Conservation (phyloP, 2,329 filamentous ascomycete genomes). For the Fusarium vanettenii region DNA sequence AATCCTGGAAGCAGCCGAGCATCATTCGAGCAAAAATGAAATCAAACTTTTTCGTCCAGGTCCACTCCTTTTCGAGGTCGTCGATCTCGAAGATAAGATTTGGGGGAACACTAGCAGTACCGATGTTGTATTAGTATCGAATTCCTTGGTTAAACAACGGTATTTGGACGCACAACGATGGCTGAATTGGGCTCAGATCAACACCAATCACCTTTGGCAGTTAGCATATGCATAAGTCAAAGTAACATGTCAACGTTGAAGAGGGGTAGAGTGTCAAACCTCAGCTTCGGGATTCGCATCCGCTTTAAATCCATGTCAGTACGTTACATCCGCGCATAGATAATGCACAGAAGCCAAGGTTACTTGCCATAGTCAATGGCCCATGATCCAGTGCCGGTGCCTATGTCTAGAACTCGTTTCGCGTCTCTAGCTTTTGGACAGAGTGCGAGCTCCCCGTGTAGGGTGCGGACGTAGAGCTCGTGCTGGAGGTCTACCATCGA, state of each 20-base stretch:
- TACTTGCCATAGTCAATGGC: constrained; percentile 46
- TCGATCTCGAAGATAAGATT: background rate
- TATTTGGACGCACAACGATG: background rate
- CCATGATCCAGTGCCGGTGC: constrained; percentile 50
- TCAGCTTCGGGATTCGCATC: background rate
- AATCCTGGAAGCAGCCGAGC: background rate
- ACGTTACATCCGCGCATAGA: background rate
- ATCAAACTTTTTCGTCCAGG: background rate
- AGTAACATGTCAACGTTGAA: background rate
- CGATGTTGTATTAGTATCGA: background rate
- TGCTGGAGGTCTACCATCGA: constrained; percentile 32
- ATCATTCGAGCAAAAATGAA: background rate
- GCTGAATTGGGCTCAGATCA: background rate
- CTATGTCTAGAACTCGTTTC: constrained; percentile 45
- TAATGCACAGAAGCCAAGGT: constrained; percentile 42
- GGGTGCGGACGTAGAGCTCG: constrained; percentile 36
- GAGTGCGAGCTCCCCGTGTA: constrained; percentile 39
- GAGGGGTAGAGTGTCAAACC: background rate
- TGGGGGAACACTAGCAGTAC: background rate
- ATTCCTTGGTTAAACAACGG: background rate
- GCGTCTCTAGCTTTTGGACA: constrained; percentile 33
- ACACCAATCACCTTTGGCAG: background rate
- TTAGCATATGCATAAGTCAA: background rate
- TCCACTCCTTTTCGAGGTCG: background rate
- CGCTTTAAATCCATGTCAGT: background rate